Percentiles rank a stretch among this genome's conserved stretches.
These are phyloP conservation scores for Debaryomyces coudertii DNA, from an alignment of 1,139 yeast species.

Conservation along the genomic window DNA sequence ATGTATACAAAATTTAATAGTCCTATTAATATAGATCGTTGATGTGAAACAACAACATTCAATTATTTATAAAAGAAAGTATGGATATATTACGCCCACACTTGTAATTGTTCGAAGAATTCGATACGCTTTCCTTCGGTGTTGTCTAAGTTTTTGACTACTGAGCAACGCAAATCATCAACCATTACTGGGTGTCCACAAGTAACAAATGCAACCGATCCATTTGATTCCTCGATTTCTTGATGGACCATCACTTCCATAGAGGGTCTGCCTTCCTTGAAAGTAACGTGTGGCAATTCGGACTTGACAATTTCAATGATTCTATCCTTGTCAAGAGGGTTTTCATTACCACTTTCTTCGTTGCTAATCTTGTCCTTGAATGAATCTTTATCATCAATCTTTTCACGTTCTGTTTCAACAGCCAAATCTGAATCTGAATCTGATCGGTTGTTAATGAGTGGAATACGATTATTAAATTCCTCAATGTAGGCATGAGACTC, in stretches of 20 bases:
- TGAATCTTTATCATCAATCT: constrained; percentile 4
- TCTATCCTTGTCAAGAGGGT: constrained; percentile 11
- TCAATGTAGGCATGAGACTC: constrained; percentile 15
- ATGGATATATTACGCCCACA: constrained; percentile 33
- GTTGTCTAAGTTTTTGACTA: constrained; percentile 31
- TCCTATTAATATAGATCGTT: too few relatives aligned
- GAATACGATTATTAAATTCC: constrained; percentile 15
- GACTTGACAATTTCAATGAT: constrained; percentile 19
- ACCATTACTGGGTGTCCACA: constrained; percentile 61
- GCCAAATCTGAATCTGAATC: constrained; percentile 23
- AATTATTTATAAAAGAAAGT: neutral
- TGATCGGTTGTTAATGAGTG: constrained; percentile 19
- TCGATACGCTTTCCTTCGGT: constrained; percentile 35
- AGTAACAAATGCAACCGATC: constrained; percentile 46
- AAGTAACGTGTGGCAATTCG: constrained; percentile 31
- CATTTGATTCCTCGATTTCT: constrained; percentile 32
- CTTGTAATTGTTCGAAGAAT: constrained; percentile 43
- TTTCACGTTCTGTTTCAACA: constrained; percentile 14
- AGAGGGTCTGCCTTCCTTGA: constrained; percentile 39
- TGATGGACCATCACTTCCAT: constrained; percentile 28
- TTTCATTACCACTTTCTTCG: constrained; percentile 3
- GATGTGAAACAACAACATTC: too few relatives aligned
- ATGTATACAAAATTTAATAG: neutral
- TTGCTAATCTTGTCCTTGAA: constrained; percentile 3
- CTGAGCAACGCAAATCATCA: constrained; percentile 47